phyloP scores from a whole-genome alignment of 2,329 filamentous ascomycete species.

The Penicillium griseofulvum region DNA sequence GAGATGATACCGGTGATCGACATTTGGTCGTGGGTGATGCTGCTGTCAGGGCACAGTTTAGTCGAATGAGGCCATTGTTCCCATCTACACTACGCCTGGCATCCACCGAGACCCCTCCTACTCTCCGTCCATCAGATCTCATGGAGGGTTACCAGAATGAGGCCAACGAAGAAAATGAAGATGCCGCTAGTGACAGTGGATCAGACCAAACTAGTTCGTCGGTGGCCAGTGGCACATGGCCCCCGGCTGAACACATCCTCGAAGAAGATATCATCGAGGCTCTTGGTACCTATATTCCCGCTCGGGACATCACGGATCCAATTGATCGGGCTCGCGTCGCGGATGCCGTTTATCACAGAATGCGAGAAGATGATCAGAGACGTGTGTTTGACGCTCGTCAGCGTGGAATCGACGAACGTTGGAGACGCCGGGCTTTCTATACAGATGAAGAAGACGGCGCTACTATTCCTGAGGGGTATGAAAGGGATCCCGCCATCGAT shows the following conservation, averaged over 20 bases:
- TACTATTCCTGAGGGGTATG: constrained; percentile 60
- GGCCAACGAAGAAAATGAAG: constrained; percentile 20
- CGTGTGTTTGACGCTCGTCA: constrained; percentile 38
- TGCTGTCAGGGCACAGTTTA: constrained; percentile 38
- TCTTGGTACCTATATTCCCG: constrained; percentile 41
- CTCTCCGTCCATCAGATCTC: constrained; percentile 7
- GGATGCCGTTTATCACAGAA: constrained; percentile 38
- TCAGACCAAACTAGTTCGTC: constrained; percentile 29
- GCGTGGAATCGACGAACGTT: constrained; percentile 63
- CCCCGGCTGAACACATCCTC: constrained; percentile 38
- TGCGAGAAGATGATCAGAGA: constrained; percentile 40
- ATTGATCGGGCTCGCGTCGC: constrained; percentile 43
- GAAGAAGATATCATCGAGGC: constrained; percentile 43
- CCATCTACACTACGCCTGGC: constrained; percentile 30
- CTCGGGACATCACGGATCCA: constrained; percentile 44
- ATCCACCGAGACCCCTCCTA: constrained; percentile 11
- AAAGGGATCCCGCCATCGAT: constrained; percentile 41
- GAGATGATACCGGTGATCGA: constrained; percentile 59
- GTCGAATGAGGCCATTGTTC: constrained; percentile 33
- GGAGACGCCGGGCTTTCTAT: constrained; percentile 76
- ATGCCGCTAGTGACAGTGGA: constrained; percentile 21
- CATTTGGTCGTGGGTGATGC: constrained; percentile 58
- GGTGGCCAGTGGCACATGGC: constrained; percentile 36
- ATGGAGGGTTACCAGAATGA: constrained; percentile 12
- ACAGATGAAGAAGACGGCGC: constrained; percentile 81